Evolutionary conservation across 805 yeast species (phyloP).

Genomic region (Komagataella pastoris): DNA sequence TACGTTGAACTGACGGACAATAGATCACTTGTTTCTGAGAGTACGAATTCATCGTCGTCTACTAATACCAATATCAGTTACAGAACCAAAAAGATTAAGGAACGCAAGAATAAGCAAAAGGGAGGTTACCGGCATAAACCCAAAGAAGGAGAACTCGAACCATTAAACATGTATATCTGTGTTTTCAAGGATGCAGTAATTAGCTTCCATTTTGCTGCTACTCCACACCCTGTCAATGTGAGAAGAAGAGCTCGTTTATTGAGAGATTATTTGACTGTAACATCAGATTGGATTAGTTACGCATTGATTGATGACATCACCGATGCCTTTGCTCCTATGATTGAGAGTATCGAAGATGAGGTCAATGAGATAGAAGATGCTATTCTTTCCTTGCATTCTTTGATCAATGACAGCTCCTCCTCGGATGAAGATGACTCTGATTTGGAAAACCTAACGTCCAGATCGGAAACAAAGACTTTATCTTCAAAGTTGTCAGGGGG

Average conservation of each 20-base stretch:
- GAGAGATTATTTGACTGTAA: constrained; percentile 77
- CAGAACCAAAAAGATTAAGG: constrained; percentile 5
- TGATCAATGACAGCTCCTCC: constrained; percentile 24
- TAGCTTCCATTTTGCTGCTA: constrained; percentile 88
- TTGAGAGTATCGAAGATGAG: constrained; percentile 86
- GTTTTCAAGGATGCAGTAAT: constrained; percentile 86
- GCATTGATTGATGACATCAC: constrained; percentile 95
- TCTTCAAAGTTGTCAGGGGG: constrained; percentile 9
- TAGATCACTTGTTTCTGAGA: not conserved
- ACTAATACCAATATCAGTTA: constrained; percentile 5
- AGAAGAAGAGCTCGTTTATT: constrained; percentile 83
- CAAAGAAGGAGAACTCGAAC: constrained; percentile 52
- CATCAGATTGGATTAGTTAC: constrained; percentile 95
- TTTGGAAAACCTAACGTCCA: constrained; percentile 15
- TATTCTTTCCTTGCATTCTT: constrained; percentile 72
- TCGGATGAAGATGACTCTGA: constrained; percentile 29
- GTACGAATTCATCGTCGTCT: constrained; percentile 6
- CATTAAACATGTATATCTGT: constrained; percentile 84
- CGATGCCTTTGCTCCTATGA: constrained; percentile 95
- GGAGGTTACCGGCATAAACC: constrained; percentile 9
- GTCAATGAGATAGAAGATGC: constrained; percentile 92
- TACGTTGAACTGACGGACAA: not conserved
- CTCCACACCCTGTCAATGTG: constrained; percentile 94
- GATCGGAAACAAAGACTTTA: constrained; percentile 14
- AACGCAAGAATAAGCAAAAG: constrained; percentile 8